Conservation (phyloP, 768 basidiomycete genomes). For the Coprinopsis strossmayeri region DNA sequence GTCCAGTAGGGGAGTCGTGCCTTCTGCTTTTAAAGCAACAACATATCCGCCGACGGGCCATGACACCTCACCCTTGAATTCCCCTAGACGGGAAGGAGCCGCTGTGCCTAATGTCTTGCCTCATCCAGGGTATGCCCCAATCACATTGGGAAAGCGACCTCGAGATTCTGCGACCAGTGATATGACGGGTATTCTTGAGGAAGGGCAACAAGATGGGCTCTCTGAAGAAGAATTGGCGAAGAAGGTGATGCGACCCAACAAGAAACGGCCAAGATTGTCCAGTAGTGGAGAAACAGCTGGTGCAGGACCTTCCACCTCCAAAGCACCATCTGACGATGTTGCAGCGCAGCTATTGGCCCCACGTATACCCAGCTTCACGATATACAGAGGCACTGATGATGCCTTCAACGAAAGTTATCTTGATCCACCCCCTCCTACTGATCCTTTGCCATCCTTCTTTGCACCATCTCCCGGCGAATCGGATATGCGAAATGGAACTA, state of each 20-base stretch:
- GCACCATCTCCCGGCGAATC: conserved; percentile 27
- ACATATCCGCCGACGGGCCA: conserved; percentile 2
- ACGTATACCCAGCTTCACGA: conserved; percentile 35
- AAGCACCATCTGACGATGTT: conserved; percentile 6
- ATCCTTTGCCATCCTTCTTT: conserved; percentile 48
- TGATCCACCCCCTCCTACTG: conserved; percentile 46
- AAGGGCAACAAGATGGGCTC: conserved; percentile 30
- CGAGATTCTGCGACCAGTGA: conserved; percentile 45
- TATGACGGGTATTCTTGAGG: conserved; percentile 33
- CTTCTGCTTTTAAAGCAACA: conserved; percentile 7
- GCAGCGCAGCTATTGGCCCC: conserved; percentile 15
- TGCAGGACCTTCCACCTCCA: conserved; percentile 3
- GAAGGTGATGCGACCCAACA: conserved; percentile 35
- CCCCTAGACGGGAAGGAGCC: conserved; percentile 7
- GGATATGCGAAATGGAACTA: conserved; percentile 28
- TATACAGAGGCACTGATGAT: conserved; percentile 40
- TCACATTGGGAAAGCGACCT: conserved; percentile 59
- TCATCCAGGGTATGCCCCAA: conserved; percentile 37
- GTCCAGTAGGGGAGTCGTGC: conserved; percentile 2
- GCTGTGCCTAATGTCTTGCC: conserved; percentile 11
- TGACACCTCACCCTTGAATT: conserved; percentile 1
- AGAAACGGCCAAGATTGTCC: conserved; percentile 45
- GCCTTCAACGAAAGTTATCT: conserved; percentile 20
- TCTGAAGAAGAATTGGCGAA: conserved; percentile 32
- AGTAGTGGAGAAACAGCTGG: conserved; percentile 5